Evolutionary conservation across 495 filamentous ascomycete species (phyloP).

Genomic region (Penicillium maclennaniae): DNA sequence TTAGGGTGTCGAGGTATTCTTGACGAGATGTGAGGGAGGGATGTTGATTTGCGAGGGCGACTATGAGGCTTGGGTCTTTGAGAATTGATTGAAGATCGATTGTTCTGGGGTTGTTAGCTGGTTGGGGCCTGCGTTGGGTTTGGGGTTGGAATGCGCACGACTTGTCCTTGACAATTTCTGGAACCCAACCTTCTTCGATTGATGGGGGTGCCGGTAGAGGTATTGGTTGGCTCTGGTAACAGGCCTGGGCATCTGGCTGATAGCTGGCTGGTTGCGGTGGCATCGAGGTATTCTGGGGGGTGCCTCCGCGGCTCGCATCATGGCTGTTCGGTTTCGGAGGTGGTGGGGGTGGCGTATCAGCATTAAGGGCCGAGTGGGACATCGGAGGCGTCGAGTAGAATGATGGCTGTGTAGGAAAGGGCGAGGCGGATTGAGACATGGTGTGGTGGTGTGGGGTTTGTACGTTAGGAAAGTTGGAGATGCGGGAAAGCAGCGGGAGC

Average conservation of each 20-base stretch:
- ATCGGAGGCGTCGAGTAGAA: conserved; percentile 24
- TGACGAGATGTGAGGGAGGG: conserved; percentile 51
- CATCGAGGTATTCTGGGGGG: conserved; percentile 42
- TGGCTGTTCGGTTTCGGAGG: conserved; percentile 70
- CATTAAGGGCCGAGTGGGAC: conserved; percentile 34
- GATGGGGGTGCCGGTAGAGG: conserved; percentile 34
- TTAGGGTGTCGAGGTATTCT: conserved; percentile 53
- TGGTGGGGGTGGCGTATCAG: conserved; percentile 61
- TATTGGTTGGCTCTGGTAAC: conserved; percentile 12
- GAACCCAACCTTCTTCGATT: conserved; percentile 59
- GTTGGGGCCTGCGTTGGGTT: neutral
- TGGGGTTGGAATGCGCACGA: conserved; percentile 45
- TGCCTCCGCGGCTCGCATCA: conserved; percentile 64
- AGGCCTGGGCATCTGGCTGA: conserved; percentile 19
- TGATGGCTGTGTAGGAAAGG: conserved; percentile 17
- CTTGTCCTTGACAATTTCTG: conserved; percentile 67
- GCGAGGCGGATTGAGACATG: conserved; percentile 31
- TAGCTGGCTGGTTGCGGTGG: conserved; percentile 26
- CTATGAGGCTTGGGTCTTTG: conserved; percentile 53
- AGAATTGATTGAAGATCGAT: conserved; percentile 65
- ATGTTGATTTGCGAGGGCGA: conserved; percentile 60
- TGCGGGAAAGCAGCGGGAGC: conserved; percentile 5
- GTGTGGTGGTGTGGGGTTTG: conserved; percentile 9
- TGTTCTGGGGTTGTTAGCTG: conserved; percentile 34
- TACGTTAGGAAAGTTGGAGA: conserved; percentile 12